Conservation (phyloP, 129 eudicot genomes). For the Helichrysum umbraculigerum region DNA sequence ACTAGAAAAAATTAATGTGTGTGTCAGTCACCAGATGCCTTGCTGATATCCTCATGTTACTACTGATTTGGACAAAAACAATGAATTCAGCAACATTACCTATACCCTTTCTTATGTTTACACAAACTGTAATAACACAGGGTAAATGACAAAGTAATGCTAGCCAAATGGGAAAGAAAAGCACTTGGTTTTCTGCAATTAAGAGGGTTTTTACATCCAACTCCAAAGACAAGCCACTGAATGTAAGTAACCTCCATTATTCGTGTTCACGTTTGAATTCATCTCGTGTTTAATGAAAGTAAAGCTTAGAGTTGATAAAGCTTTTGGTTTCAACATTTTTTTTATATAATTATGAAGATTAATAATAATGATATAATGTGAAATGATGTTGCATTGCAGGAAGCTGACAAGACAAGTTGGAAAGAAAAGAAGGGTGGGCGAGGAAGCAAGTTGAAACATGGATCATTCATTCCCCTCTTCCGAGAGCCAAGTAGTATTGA, state of each 20-base stretch:
- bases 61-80: too few relatives aligned
- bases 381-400: slow-evolving; percentile 34
- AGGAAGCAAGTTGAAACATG: slow-evolving; percentile 48
- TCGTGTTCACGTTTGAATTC: background rate
- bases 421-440: slow-evolving; percentile 50
- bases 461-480: slow-evolving; percentile 62
- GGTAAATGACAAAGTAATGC: slow-evolving; percentile 45
- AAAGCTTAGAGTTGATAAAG: background rate
- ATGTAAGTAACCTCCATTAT: slow-evolving; percentile 21
- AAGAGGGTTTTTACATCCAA: slow-evolving; percentile 63
- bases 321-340: too few relatives aligned
- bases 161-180: slow-evolving; percentile 74
- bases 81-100: background rate
- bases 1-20: too few relatives aligned
- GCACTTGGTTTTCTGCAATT: slow-evolving; percentile 79
- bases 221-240: slow-evolving; percentile 49
- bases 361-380: background rate
- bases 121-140: background rate
- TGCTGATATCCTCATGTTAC: too few relatives aligned
- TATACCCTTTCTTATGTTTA: background rate
- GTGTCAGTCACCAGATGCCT: too few relatives aligned
- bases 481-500: slow-evolving; percentile 96
- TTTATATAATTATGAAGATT: too few relatives aligned
- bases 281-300: too few relatives aligned
- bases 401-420: slow-evolving; percentile 43